These are phyloP conservation scores for Tetrapisispora namnaoensis DNA, from an alignment of 805 yeast genomes.

Conservation along the genomic window DNA sequence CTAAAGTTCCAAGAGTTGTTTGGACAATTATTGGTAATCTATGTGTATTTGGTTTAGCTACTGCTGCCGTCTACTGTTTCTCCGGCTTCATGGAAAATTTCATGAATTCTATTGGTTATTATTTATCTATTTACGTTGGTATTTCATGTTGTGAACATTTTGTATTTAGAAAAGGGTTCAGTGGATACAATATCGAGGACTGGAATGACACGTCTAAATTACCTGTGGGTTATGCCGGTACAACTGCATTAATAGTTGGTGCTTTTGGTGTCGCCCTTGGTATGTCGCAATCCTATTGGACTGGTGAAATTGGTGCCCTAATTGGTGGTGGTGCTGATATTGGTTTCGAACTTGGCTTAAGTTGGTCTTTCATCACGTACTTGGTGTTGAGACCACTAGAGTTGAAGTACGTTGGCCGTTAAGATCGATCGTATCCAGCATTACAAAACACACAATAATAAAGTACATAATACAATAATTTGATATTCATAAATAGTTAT, in stretches of 20 bases:
- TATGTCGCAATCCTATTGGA: slow-evolving; percentile 78
- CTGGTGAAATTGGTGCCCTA: slow-evolving; percentile 51
- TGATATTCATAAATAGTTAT: not conserved
- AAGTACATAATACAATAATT: not conserved
- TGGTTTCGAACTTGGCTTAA: slow-evolving; percentile 68
- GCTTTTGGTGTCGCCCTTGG: slow-evolving; percentile 82
- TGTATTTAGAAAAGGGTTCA: slow-evolving; percentile 54
- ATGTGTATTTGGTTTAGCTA: slow-evolving; percentile 71
- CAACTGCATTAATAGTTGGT: slow-evolving; percentile 71
- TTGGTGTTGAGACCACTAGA: slow-evolving; percentile 55
- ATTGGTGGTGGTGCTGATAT: slow-evolving; percentile 77
- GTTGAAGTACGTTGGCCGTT: slow-evolving; percentile 44
- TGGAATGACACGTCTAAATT: slow-evolving; percentile 47
- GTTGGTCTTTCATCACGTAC: slow-evolving; percentile 54
- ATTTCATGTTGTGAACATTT: slow-evolving; percentile 71
- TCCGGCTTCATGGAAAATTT: slow-evolving; percentile 65
- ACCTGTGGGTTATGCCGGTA: slow-evolving; percentile 73
- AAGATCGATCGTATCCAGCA: not conserved
- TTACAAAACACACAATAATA: no score
- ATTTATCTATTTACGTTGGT: slow-evolving; percentile 75
- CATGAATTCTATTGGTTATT: slow-evolving; percentile 87
- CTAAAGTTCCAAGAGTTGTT: slow-evolving; percentile 64
- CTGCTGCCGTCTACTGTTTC: slow-evolving; percentile 76
- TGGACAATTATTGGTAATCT: slow-evolving; percentile 76
- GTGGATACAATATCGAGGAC: slow-evolving; percentile 52